Conservation (phyloP, 2,329 filamentous ascomycete species). For the Hymenoscyphus scutula region DNA sequence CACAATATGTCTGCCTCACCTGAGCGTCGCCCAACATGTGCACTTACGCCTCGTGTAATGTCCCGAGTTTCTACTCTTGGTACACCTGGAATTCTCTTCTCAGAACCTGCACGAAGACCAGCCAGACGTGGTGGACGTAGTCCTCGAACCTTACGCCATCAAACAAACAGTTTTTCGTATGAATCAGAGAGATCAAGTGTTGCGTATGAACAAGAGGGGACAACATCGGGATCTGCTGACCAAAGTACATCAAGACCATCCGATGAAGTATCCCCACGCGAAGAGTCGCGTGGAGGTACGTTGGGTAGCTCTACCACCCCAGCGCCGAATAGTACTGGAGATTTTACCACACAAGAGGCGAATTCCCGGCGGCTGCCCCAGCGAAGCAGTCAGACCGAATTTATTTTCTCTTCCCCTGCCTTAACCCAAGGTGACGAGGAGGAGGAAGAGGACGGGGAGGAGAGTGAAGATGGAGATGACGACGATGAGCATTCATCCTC, state of each 20-base stretch:
- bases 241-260: conserved; percentile 18
- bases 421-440: background rate
- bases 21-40: conserved; percentile 24
- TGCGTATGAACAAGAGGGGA: conserved; percentile 33
- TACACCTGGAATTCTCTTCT: conserved; percentile 34
- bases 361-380: background rate
- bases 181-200: conserved; percentile 35
- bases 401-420: conserved; percentile 21
- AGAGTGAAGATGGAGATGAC: background rate
- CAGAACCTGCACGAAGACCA: conserved; percentile 33
- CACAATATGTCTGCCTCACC: conserved; percentile 36
- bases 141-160: conserved; percentile 34
- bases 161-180: conserved; percentile 39
- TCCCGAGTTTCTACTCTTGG: conserved; percentile 28
- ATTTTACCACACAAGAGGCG: background rate
- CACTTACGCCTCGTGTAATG: conserved; percentile 29
- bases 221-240: conserved; percentile 25
- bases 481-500: conserved; percentile 1
- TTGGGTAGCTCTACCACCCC: conserved; percentile 26
- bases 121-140: conserved; percentile 9
- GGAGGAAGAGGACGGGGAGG: conserved; percentile 2
- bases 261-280: conserved; percentile 25
- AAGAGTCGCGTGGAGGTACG: conserved; percentile 32
- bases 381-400: conserved; percentile 3
- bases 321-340: conserved; percentile 13